These are phyloP conservation scores for Yarrowia sp. DNA, from an alignment of 805 yeast genomes.

Conservation along the genomic window DNA sequence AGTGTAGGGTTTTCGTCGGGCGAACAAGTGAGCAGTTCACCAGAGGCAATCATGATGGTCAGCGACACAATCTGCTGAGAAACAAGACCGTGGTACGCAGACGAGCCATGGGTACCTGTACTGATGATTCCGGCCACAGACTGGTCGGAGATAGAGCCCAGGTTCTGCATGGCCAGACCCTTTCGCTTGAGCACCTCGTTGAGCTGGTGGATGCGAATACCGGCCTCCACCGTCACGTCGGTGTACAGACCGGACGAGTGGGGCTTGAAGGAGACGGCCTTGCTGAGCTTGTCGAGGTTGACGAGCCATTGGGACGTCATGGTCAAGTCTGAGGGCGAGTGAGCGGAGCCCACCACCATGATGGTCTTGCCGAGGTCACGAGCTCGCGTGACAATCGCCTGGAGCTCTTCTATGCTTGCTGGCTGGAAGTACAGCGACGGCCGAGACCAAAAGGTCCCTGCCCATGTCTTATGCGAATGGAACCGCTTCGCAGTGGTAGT, in stretches of 20 bases:
- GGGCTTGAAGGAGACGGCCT: conserved; percentile 43
- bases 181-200: conserved; percentile 61
- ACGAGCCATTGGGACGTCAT: conserved; percentile 87
- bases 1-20: conserved; percentile 59
- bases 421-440: conserved; percentile 87
- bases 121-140: conserved; percentile 93
- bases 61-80: conserved; percentile 82
- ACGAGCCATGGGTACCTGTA: conserved; percentile 96
- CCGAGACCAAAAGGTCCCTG: conserved; percentile 74
- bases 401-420: conserved; percentile 60
- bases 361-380: conserved; percentile 57
- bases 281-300: conserved; percentile 72
- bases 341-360: conserved; percentile 89
- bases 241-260: conserved; percentile 48
- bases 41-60: conserved; percentile 71
- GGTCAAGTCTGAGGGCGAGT: conserved; percentile 89
- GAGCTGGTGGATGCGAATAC: conserved; percentile 72
- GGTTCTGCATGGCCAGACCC: conserved; percentile 79
- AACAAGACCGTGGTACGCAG: conserved; percentile 87
- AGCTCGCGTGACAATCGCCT: conserved; percentile 65
- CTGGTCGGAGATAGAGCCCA: conserved; percentile 93
- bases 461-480: conserved; percentile 71
- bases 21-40: conserved; percentile 67
- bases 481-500: conserved; percentile 22
- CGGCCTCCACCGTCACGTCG: conserved; percentile 94